Base-by-base conservation (phyloP, 805 yeast species). In the Lipomyces mesembrius region DNA sequence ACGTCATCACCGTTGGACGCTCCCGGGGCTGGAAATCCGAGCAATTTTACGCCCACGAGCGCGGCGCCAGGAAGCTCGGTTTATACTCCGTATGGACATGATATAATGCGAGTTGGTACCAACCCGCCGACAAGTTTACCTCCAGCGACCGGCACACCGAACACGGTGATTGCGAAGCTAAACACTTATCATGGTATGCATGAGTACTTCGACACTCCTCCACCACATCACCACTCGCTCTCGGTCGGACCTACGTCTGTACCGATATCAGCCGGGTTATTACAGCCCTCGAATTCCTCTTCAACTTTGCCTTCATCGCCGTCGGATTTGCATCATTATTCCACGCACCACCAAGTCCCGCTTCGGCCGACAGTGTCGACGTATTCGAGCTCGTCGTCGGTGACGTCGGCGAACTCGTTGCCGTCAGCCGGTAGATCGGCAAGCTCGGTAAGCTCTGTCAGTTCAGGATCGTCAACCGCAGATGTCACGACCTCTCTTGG, bases 201-300 rank as follows among this genome's bases (percentile, higher is more conserved):
- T 46, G 69, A 66, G 25, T 66, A 66, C 58, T 66, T 66, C 39
- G 69, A 66, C 43, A 14, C 64, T 2, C 63, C 62, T 37, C 11
- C 53, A 25, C 37, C 58, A 5, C 35, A n/a, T 37, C 35, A n/a
- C 3, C 14, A 14, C 32, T 22, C 49, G 22, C 49, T 43, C 49
- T 43, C 22, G 11, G 22, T 25, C 55, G 55, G 55, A 11, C 55
- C 55, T 25, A 52, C 55, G 9, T 52, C 55, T 52, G 55, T 35
- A 25, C 55, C 55, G n/a, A 7, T 3, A 20, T 52, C 55, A 11
- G 55, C 27, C 55, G 34, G 55, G 32, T 29, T 17, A 25, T 29
- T 22, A 17, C 55, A 25, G 17, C 32, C 34, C 3, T 29, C 34
- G 55, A 14, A 14, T 25, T 11, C 55, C 17, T 52, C 55, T 52